Percentiles rank a stretch among this genome's conserved stretches.
These are phyloP conservation scores for Fraxinus nigra DNA, from an alignment of 305 asterid species.

Conservation along the genomic window DNA sequence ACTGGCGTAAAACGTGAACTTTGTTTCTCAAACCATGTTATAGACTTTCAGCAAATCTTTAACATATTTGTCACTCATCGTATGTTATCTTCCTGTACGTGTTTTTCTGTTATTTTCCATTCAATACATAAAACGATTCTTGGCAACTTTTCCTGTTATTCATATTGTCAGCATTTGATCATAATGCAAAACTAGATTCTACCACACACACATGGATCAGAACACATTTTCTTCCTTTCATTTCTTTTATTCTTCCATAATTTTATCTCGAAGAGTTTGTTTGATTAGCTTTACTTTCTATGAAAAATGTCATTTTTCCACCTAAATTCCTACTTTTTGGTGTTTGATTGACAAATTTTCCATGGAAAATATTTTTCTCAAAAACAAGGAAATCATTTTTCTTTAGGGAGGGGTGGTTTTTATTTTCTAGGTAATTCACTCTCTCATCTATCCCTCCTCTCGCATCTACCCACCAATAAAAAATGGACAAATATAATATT, in stretches of 20 bases:
- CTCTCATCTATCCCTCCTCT: no score
- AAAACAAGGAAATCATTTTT: no score
- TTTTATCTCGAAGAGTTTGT: not conserved
- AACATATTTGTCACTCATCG: not conserved
- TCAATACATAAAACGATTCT: not conserved
- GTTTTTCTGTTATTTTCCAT: not conserved
- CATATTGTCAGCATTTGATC: not conserved
- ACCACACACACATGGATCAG: not conserved
- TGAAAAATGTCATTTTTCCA: not conserved
- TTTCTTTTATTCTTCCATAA: not conserved
- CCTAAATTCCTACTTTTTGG: not conserved
- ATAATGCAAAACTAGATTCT: not conserved
- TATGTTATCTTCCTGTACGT: not conserved
- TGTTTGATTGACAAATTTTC: not conserved
- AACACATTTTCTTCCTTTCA: not conserved
- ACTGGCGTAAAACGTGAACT: not conserved
- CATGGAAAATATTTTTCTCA: not conserved
- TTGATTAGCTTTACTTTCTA: no score
- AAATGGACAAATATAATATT: not conserved
- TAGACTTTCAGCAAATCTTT: not conserved
- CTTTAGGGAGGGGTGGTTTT: not conserved
- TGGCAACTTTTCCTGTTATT: not conserved
- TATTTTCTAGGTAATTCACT: no score
- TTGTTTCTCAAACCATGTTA: not conserved
- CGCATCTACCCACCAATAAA: not conserved